phyloP scores from a whole-genome alignment of 2,329 filamentous ascomycete species.

The Penicillium nordicum region DNA sequence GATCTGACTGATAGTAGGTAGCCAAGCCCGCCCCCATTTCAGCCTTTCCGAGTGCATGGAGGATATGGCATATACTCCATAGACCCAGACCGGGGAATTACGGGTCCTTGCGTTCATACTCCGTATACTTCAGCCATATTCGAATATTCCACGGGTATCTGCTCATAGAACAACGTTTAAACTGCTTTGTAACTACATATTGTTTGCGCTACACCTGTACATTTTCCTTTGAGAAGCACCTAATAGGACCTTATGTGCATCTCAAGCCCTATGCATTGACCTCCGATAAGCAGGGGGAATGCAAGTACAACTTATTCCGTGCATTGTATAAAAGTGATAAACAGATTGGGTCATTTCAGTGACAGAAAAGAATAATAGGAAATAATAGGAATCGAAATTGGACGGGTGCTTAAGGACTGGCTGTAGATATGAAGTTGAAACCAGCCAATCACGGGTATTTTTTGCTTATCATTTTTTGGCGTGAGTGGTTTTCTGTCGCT shows the following conservation, averaged over 20 bases:
- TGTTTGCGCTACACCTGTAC: background rate
- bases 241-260: background rate
- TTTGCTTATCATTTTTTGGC: constrained; percentile 16
- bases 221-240: background rate
- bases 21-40: constrained; percentile 17
- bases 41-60: constrained; percentile 11
- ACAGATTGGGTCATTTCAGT: constrained; percentile 12
- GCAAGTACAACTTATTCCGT: background rate
- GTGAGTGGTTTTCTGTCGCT: background rate
- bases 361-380: constrained; percentile 21
- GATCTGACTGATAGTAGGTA: constrained; percentile 13
- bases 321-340: constrained; percentile 7
- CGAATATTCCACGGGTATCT: background rate
- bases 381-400: background rate
- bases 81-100: constrained; percentile 18
- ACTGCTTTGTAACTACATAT: background rate
- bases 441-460: constrained; percentile 25
- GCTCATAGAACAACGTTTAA: background rate
- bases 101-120: constrained; percentile 10
- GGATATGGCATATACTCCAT: constrained; percentile 8
- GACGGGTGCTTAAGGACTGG: constrained; percentile 18
- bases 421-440: constrained; percentile 28
- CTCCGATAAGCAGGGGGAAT: constrained; percentile 16
- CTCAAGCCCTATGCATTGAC: background rate
- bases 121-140: background rate